Percentiles rank a stretch among this genome's conserved stretches.
Conservation (phyloP, 768 basidiomycete genomes). For the Coprinellus aureogranulatus region DNA sequence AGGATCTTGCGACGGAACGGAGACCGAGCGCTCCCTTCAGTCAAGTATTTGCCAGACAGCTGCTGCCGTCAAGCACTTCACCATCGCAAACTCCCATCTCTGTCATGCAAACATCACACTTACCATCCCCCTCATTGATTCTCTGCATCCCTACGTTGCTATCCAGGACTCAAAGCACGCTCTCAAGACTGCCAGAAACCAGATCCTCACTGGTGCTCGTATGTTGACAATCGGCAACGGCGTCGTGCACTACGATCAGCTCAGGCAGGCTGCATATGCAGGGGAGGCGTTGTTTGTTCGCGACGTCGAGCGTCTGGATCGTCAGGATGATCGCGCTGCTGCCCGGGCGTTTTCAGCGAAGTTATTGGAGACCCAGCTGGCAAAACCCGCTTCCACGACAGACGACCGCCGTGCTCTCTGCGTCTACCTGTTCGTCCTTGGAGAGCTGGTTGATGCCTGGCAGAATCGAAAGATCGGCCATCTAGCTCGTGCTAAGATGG, state of each 20-base stretch:
- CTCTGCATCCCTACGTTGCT: conserved; percentile 11
- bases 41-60: conserved; percentile 8
- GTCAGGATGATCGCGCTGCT: conserved; percentile 46
- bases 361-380: conserved; percentile 21
- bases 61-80: conserved; percentile 5
- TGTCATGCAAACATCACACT: conserved; percentile 2
- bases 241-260: conserved; percentile 17
- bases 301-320: conserved; percentile 37
- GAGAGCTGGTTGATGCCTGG: conserved; percentile 37
- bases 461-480: conserved; percentile 30
- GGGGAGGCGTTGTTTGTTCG: conserved; percentile 20
- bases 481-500: conserved; percentile 25
- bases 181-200: conserved; percentile 23
- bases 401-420: conserved; percentile 20
- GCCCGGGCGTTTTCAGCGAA: conserved; percentile 35
- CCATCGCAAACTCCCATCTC: background rate
- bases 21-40: conserved; percentile 28
- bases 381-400: conserved; percentile 26
- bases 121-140: conserved; percentile 10
- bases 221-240: conserved; percentile 23
- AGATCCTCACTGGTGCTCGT: conserved; percentile 25
- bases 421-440: conserved; percentile 40
- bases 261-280: conserved; percentile 16
- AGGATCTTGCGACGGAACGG: conserved; percentile 35
- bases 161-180: conserved; percentile 32